Conservation (phyloP, 306 rosid genomes). For the Quercus wislizeni region DNA sequence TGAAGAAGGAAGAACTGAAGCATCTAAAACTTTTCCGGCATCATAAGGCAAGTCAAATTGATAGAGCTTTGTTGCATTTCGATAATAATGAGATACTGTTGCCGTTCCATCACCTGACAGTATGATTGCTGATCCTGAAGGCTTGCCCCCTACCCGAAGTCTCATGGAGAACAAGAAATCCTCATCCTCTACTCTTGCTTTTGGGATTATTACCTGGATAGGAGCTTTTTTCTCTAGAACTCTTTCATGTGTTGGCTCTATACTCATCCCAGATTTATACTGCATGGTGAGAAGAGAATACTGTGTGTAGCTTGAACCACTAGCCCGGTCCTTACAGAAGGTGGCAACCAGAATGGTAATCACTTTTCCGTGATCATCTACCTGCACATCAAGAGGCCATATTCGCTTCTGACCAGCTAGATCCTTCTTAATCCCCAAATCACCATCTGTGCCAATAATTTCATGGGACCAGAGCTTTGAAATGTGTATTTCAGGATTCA, state of each 20-base stretch:
- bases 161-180: conserved; percentile 89
- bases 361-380: conserved; percentile 70
- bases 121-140: conserved; percentile 81
- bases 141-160: conserved; percentile 86
- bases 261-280: conserved; percentile 57
- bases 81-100: conserved; percentile 80
- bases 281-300: conserved; percentile 93
- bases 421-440: conserved; percentile 81
- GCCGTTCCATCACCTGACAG: conserved; percentile 94
- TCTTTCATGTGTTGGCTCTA: conserved; percentile 45
- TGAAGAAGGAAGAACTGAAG: conserved; percentile 80
- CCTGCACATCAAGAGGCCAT: conserved; percentile 89
- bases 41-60: conserved; percentile 95
- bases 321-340: conserved; percentile 80
- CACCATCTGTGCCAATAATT: conserved; percentile 82
- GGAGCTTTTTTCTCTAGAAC: conserved; percentile 85
- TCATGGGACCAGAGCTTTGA: conserved; percentile 86
- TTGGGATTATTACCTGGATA: conserved; percentile 87
- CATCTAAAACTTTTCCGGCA: conserved; percentile 97
- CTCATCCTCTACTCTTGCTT: conserved; percentile 87
- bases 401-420: conserved; percentile 94
- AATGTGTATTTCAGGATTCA: conserved; percentile 53
- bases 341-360: conserved; percentile 82
- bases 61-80: conserved; percentile 68
- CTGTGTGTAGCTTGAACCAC: conserved; percentile 90